A percentile compares a stretch with the other conserved stretches of the same genome.
Conservation (phyloP, 768 basidiomycete genomes). For the Holtermannia corniformis region DNA sequence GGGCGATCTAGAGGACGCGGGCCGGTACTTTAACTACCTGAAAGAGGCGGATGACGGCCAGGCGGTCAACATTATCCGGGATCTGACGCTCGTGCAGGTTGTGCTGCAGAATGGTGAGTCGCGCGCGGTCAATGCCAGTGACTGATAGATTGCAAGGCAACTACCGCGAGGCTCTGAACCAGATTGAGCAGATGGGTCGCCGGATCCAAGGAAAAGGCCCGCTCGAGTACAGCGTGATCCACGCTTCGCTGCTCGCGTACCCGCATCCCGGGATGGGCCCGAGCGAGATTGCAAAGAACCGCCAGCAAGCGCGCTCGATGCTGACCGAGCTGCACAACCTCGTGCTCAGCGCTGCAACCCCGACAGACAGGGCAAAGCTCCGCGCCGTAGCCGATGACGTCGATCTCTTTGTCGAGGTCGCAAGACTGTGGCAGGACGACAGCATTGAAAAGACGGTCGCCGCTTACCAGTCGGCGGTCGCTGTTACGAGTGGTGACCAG, state of each 20-base stretch:
- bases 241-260: constrained; percentile 77
- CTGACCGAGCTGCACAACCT: constrained; percentile 50
- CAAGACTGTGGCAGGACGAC: constrained; percentile 77
- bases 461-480: constrained; percentile 61
- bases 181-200: constrained; percentile 37
- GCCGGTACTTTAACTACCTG: constrained; percentile 62
- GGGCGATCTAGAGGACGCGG: constrained; percentile 55
- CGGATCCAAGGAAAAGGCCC: constrained; percentile 45
- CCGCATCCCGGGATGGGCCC: constrained; percentile 69
- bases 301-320: constrained; percentile 62
- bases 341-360: constrained; percentile 48
- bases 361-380: constrained; percentile 41
- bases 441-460: constrained; percentile 61
- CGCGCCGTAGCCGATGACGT: constrained; percentile 62
- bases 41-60: constrained; percentile 48
- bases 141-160: constrained; percentile 19
- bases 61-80: constrained; percentile 60
- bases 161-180: constrained; percentile 40
- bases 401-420: constrained; percentile 84
- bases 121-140: background rate
- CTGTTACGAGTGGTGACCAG: constrained; percentile 38
- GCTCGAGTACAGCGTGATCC: constrained; percentile 74
- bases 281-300: constrained; percentile 63
- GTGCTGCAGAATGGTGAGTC: constrained; percentile 66
- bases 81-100: constrained; percentile 77